Conservation (phyloP, 2,329 filamentous ascomycete genomes). For the Penicillium sp. region DNA sequence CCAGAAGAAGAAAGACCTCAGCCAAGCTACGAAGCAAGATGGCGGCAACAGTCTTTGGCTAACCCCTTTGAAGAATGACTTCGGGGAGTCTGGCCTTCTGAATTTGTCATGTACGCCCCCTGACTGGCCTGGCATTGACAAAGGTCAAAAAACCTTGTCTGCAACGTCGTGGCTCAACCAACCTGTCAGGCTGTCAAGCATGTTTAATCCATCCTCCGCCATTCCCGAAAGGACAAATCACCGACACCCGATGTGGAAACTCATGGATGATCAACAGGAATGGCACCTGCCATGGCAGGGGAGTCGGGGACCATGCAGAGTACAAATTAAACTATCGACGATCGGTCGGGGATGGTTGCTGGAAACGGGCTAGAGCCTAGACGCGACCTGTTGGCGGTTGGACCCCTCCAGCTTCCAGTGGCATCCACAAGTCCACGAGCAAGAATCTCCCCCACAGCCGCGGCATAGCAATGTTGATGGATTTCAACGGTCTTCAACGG, state of each 20-base stretch:
- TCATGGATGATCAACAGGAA: neutral
- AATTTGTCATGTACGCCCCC: neutral
- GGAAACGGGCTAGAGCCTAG: neutral
- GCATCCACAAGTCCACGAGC: neutral
- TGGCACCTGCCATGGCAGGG: neutral
- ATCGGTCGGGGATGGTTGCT: conserved; percentile 1
- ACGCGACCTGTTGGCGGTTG: neutral
- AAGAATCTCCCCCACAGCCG: neutral
- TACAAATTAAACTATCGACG: conserved; percentile 4
- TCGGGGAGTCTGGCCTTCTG: neutral
- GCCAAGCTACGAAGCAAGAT: neutral
- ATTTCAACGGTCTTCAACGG: neutral
- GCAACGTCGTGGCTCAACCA: neutral
- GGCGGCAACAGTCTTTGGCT: neutral
- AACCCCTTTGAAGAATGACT: neutral
- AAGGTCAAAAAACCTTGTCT: neutral
- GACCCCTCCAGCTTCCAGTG: neutral
- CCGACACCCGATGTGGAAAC: neutral
- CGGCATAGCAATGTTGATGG: neutral
- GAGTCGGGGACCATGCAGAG: neutral
- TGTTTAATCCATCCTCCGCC: neutral
- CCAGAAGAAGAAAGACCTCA: neutral
- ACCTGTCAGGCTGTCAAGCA: neutral
- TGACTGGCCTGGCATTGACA: neutral
- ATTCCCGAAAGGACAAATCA: neutral